Conservation (phyloP, 2,329 filamentous ascomycete genomes). For the Trichophyton simii region DNA sequence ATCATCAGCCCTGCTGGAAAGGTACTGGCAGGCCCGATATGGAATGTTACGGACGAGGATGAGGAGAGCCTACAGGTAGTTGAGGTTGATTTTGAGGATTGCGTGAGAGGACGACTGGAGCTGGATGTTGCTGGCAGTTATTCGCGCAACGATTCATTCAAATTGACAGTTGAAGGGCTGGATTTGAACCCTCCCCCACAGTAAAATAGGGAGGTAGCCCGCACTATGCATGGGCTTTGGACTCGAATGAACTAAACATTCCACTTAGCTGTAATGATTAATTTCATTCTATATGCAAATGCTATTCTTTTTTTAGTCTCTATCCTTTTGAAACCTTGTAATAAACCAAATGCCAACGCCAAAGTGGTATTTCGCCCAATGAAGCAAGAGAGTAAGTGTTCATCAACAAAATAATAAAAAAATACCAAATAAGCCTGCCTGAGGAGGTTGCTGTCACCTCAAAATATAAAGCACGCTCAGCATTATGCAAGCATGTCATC, state of each 20-base stretch:
- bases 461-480: background rate
- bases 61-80: constrained; percentile 48
- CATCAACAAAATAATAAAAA: background rate
- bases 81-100: constrained; percentile 80
- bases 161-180: constrained; percentile 47
- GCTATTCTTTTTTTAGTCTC: constrained; percentile 3
- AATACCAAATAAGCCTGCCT: background rate
- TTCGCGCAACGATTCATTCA: constrained; percentile 57
- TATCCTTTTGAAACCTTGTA: background rate
- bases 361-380: background rate
- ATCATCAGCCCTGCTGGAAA: constrained; percentile 70
- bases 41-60: constrained; percentile 53
- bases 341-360: background rate
- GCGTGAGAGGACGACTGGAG: constrained; percentile 66
- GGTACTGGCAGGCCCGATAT: constrained; percentile 67
- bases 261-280: background rate
- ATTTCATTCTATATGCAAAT: constrained; percentile 3
- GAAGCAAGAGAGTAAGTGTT: background rate
- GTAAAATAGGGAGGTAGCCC: background rate
- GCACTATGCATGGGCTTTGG: background rate
- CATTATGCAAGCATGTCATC: constrained; percentile 77
- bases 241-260: background rate
- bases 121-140: constrained; percentile 78
- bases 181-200: constrained; percentile 47
- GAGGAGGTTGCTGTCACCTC: background rate